Conservation (phyloP, 305 asterid species). For the Solanum hybrid region DNA sequence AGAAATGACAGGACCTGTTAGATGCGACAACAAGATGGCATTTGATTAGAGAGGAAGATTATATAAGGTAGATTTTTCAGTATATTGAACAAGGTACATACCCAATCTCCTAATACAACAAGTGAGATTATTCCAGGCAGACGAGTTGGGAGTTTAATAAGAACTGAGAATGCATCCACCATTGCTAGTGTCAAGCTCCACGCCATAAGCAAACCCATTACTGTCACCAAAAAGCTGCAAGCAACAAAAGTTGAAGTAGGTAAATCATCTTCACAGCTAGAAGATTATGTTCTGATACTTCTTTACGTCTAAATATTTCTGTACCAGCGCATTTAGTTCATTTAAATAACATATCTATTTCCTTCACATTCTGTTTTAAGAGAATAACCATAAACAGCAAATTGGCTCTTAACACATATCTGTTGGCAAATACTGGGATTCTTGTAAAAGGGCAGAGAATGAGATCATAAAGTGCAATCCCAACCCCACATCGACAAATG, state of each 20-base stretch:
- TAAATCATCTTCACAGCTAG: background rate
- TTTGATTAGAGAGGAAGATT: background rate
- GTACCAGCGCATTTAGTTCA: background rate
- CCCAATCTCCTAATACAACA: constrained; percentile 86
- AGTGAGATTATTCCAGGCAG: constrained; percentile 49
- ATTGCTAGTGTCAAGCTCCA: constrained; percentile 83
- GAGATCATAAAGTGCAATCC: background rate
- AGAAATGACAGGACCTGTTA: constrained; percentile 56
- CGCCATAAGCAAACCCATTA: constrained; percentile 85
- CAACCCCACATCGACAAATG: background rate
- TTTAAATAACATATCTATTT: background rate
- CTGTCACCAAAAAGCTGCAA: constrained; percentile 79
- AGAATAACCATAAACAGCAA: background rate
- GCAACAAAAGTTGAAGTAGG: background rate
- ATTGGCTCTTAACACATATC: background rate
- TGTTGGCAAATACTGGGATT: background rate
- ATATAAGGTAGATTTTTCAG: background rate
- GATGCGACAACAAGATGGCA: background rate
- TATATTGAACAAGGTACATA: constrained; percentile 15
- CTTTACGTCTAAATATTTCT: background rate
- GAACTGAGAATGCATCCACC: too few species aligned
- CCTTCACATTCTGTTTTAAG: background rate
- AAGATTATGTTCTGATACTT: background rate
- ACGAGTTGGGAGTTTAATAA: constrained; percentile 47
- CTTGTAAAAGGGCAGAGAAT: background rate